Conservation (phyloP, 176 grass and related monocot genomes). For the Oryza meyeriana region DNA sequence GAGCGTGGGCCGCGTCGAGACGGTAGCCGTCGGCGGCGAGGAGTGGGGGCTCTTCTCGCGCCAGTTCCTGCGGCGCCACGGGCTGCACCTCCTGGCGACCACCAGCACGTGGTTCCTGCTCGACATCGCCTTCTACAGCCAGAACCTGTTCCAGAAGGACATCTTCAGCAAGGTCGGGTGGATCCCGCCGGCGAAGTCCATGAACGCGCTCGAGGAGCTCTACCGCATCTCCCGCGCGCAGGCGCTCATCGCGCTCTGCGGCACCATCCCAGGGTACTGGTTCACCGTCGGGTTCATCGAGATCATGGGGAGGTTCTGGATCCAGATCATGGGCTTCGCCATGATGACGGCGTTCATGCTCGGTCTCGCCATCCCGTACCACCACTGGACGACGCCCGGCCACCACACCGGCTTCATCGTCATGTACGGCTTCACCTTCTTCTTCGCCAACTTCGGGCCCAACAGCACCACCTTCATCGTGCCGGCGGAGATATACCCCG, state of each 20-base stretch:
- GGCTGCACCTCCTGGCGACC: constrained; percentile 59
- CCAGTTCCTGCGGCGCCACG: constrained; percentile 54
- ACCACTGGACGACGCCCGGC: constrained; percentile 39
- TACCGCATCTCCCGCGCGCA: constrained; percentile 62
- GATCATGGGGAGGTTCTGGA: constrained; percentile 48
- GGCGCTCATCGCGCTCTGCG: constrained; percentile 72
- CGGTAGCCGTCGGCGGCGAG: neutral
- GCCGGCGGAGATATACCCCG: constrained; percentile 59
- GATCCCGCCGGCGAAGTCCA: constrained; percentile 58
- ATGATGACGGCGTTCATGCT: constrained; percentile 55
- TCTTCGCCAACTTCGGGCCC: constrained; percentile 78
- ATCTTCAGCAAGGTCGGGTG: constrained; percentile 78
- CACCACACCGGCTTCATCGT: constrained; percentile 48
- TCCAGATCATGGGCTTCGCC: constrained; percentile 45
- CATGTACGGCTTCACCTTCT: constrained; percentile 61
- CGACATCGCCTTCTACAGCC: constrained; percentile 85
- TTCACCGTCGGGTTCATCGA: constrained; percentile 82
- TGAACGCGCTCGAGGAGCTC: constrained; percentile 75
- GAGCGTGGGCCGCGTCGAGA: neutral
- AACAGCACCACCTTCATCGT: constrained; percentile 73
- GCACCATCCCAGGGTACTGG: constrained; percentile 85
- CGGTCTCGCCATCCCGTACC: constrained; percentile 46
- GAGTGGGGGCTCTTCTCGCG: constrained; percentile 63
- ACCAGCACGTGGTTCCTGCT: constrained; percentile 80
- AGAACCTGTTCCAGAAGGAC: constrained; percentile 94